These are phyloP conservation scores for Cadophora gregata DNA, from an alignment of 2,329 filamentous ascomycete genomes.

Conservation along the genomic window DNA sequence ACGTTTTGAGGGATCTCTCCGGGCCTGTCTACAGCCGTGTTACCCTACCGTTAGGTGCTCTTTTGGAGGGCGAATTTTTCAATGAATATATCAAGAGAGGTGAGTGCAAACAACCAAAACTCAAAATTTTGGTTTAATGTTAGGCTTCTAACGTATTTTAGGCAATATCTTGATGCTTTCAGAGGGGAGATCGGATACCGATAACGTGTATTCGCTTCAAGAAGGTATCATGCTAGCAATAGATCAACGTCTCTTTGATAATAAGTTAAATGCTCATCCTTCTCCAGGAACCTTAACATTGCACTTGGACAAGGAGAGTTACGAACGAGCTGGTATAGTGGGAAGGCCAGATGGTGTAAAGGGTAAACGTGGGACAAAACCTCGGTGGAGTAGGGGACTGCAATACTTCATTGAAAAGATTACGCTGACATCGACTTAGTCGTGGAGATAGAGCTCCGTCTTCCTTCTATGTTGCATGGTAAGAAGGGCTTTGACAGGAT, in stretches of 20 bases:
- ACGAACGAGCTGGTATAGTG: slow-evolving; percentile 80
- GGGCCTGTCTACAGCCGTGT: slow-evolving; percentile 67
- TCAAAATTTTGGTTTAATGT: background rate
- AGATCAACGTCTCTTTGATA: background rate
- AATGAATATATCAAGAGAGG: slow-evolving; percentile 78
- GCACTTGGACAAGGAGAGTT: slow-evolving; percentile 80
- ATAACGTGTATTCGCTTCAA: slow-evolving; percentile 74
- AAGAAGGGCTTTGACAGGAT: slow-evolving; percentile 44
- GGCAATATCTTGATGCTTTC: slow-evolving; percentile 86
- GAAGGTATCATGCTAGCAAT: slow-evolving; percentile 58
- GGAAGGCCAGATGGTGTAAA: slow-evolving; percentile 70
- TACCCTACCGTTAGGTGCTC: slow-evolving; percentile 72
- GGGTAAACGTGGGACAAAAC: slow-evolving; percentile 64
- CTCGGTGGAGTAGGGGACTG: slow-evolving; percentile 70
- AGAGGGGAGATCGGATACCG: slow-evolving; percentile 71
- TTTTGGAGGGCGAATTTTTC: slow-evolving; percentile 80
- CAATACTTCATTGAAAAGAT: background rate
- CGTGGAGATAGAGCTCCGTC: slow-evolving; percentile 77
- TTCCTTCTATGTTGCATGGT: slow-evolving; percentile 71
- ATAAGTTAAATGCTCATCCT: slow-evolving; percentile 22
- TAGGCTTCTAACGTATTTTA: slow-evolving; percentile 44
- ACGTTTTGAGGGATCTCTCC: slow-evolving; percentile 52
- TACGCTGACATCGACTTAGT: slow-evolving; percentile 55
- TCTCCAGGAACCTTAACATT: slow-evolving; percentile 70
- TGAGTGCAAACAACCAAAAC: slow-evolving; percentile 2